These are phyloP conservation scores for Paecilomyces formosus DNA, from an alignment of 2,329 filamentous ascomycete species.

Conservation along the genomic window DNA sequence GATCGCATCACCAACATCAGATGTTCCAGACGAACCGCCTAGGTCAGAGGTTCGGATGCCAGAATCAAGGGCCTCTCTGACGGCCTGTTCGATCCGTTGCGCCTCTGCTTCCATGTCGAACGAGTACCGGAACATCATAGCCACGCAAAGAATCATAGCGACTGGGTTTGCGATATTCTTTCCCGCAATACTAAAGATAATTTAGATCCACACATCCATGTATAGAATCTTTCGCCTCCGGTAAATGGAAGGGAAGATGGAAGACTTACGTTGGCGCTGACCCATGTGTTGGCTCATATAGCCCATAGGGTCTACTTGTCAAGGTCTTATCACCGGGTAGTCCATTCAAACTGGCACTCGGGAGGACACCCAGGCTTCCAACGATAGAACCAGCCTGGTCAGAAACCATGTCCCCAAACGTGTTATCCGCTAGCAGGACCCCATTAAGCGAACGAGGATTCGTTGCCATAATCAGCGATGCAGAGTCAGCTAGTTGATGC, in stretches of 20 bases:
- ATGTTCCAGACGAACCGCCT: constrained; percentile 63
- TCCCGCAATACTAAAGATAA: constrained; percentile 69
- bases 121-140: constrained; percentile 91
- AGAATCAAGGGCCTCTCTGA: constrained; percentile 65
- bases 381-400: constrained; percentile 89
- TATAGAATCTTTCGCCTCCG: background rate
- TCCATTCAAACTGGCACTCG: constrained; percentile 75
- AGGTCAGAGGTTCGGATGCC: constrained; percentile 74
- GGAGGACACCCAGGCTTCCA: constrained; percentile 74
- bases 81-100: constrained; percentile 68
- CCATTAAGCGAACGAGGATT: constrained; percentile 78
- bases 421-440: constrained; percentile 78
- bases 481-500: constrained; percentile 85
- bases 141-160: constrained; percentile 79
- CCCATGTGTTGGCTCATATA: constrained; percentile 89
- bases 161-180: constrained; percentile 82
- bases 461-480: constrained; percentile 88
- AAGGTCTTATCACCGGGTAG: constrained; percentile 59
- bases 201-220: constrained; percentile 48
- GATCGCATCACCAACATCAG: constrained; percentile 69
- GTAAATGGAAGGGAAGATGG: background rate
- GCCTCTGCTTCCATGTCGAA: constrained; percentile 69
- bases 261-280: constrained; percentile 29
- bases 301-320: constrained; percentile 71
- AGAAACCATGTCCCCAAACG: constrained; percentile 88